phyloP scores from a whole-genome alignment of 805 yeast species.

The Debaryomyces prosopidis region DNA sequence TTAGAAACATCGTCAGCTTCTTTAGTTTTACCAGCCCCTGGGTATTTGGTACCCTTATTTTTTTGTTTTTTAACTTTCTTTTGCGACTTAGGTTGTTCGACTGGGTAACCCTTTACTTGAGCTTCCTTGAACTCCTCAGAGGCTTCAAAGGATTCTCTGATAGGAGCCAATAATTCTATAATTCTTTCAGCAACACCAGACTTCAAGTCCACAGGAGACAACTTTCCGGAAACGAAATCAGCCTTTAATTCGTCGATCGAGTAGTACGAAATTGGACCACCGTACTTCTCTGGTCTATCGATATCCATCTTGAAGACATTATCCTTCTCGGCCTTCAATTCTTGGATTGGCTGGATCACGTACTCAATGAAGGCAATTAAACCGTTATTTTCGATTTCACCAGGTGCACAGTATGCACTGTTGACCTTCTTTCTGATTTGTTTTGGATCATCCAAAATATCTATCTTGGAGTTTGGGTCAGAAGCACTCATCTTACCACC shows the following conservation, averaged over 20 bases:
- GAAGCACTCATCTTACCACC: conserved; percentile 99
- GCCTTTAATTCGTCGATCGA: conserved; percentile 67
- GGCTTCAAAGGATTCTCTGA: conserved; percentile 64
- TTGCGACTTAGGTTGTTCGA: conserved; percentile 56
- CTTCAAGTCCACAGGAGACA: conserved; percentile 93
- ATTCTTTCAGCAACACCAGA: conserved; percentile 87
- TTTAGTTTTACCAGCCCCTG: conserved; percentile 51
- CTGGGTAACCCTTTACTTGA: conserved; percentile 81
- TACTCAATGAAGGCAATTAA: conserved; percentile 80
- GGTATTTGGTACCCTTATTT: conserved; percentile 88
- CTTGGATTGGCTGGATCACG: conserved; percentile 85
- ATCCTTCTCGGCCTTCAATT: conserved; percentile 58
- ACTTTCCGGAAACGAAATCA: conserved; percentile 70
- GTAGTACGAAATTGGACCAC: conserved; percentile 81
- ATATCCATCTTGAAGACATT: conserved; percentile 67
- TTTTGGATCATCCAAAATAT: conserved; percentile 86
- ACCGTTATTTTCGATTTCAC: conserved; percentile 87
- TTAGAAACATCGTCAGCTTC: conserved; percentile 16
- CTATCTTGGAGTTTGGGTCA: conserved; percentile 97
- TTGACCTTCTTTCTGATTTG: conserved; percentile 85
- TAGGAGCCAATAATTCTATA: conserved; percentile 78
- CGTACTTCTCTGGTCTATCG: conserved; percentile 94
- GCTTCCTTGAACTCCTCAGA: conserved; percentile 76
- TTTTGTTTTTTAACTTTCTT: conserved; percentile 76
- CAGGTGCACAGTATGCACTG: conserved; percentile 95